Base-by-base conservation (phyloP, 257 asterid genomes). In the Solanum dulcamara region DNA sequence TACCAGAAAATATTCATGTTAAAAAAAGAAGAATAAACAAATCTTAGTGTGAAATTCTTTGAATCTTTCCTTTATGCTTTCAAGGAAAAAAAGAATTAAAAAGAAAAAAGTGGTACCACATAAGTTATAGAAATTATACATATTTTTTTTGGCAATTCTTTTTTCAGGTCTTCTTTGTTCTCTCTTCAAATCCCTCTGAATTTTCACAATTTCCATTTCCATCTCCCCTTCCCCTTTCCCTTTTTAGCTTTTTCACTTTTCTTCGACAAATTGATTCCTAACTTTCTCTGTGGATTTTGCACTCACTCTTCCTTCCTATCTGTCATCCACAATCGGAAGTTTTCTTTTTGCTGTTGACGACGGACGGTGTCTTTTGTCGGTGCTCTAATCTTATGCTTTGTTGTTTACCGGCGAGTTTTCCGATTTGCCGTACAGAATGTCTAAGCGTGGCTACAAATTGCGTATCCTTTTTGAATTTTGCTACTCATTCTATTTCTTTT, bases 381-480 rank as follows among this genome's bases (percentile, higher is more conserved):
- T 17, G 28, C 28, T 26, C 70, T 42, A 72, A 86, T 84, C 88
- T 81, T 35, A 35, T 80, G 12, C 24, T 26, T 64, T 66, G 12
- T 15, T 37, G 15, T 70, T 35, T 9, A 18, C 48, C 30, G 48
- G 30, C 32, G 37, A 67, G 26, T 84, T 80, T 28, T 79, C 83
- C 64, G 66, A 79, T 79, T 79, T 6, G 46, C 10, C 4, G 28
- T 30, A n/a, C 30, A 10, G 66, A 79, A 97, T 97, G 99, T 95
- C 95, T 85, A 93, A 93, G 83, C 97, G 98, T 42, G 98, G 99
- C 44, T 97, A 97, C 86, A 97, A 97, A 91, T 88, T 97, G 90
- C 99, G 99, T 97, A 95, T 95, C 98, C 98, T 93, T 80, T 90
- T 80, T 51, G 55, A 42, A 72, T 33, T 28, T 62, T 60, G 48